Percentiles rank a stretch among this genome's conserved stretches.
Conservation (phyloP, 805 yeast species). For the Jamesozyma spencerorum region DNA sequence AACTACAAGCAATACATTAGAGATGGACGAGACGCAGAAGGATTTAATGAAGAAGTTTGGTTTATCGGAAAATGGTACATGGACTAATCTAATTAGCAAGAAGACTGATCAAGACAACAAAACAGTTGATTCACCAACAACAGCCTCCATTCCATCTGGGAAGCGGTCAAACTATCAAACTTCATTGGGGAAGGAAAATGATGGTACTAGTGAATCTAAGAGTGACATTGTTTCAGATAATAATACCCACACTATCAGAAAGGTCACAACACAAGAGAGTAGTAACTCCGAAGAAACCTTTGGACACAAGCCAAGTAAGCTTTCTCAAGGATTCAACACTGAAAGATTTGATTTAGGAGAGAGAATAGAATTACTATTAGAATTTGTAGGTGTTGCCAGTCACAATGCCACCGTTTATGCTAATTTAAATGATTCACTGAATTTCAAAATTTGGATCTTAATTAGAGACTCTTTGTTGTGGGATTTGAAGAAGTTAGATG, state of each 20-base stretch:
- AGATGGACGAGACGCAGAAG: conserved; percentile 4
- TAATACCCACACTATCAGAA: too few relatives aligned
- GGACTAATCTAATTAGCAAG: conserved; percentile 24
- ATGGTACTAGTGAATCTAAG: background rate
- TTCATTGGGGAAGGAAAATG: background rate
- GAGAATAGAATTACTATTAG: conserved; percentile 18
- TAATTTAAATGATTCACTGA: conserved; percentile 24
- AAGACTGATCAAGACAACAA: conserved; percentile 7
- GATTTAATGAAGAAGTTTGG: conserved; percentile 26
- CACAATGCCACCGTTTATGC: conserved; percentile 28
- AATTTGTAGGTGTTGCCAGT: conserved; percentile 22
- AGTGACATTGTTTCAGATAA: too few relatives aligned
- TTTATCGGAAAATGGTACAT: conserved; percentile 25
- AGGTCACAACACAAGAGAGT: too few relatives aligned
- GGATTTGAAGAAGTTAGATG: conserved; percentile 21
- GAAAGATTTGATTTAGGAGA: conserved; percentile 7
- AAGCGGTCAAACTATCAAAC: background rate
- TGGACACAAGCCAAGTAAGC: conserved; percentile 4
- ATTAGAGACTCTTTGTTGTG: conserved; percentile 28
- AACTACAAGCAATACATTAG: conserved; percentile 4
- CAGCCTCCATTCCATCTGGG: background rate
- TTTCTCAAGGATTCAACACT: conserved; percentile 7
- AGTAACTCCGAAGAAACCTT: background rate
- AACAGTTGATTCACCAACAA: background rate
- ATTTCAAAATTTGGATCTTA: conserved; percentile 27